phyloP scores from a whole-genome alignment of 2,329 filamentous ascomycete species.

The Cordyceps javanica region DNA sequence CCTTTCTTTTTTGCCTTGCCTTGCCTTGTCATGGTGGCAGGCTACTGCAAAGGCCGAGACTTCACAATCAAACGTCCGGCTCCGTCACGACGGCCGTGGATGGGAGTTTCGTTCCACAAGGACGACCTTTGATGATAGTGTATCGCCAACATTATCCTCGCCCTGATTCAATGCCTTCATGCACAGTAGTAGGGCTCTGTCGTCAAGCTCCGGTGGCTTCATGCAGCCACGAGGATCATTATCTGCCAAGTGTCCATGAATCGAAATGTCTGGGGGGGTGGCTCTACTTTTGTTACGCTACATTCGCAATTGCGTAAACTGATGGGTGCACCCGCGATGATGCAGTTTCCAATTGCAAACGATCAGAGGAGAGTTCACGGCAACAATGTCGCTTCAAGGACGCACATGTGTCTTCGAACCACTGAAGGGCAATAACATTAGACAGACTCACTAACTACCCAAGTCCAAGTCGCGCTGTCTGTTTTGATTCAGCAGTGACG shows the following conservation, averaged over 20 bases:
- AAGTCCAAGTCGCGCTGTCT: conserved; percentile 1
- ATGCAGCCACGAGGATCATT: conserved; percentile 4
- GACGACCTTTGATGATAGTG: neutral
- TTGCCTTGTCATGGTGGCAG: conserved; percentile 6
- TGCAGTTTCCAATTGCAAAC: neutral
- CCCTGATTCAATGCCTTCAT: conserved; percentile 6
- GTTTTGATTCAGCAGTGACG: conserved; percentile 11
- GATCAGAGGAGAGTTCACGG: too few species aligned
- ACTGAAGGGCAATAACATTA: too few species aligned
- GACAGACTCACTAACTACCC: neutral
- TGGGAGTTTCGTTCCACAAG: neutral
- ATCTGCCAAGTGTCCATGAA: neutral
- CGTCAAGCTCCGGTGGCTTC: neutral
- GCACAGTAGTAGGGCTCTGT: neutral
- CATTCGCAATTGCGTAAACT: neutral
- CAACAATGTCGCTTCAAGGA: too few species aligned
- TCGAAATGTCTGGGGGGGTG: neutral
- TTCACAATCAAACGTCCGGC: conserved; percentile 1
- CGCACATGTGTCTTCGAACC: too few species aligned
- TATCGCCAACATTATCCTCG: neutral
- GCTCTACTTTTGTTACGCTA: neutral
- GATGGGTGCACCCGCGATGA: too few species aligned
- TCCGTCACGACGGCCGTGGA: neutral
- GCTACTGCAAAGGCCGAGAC: conserved; percentile 12
- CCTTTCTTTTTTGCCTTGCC: conserved; percentile 8